phyloP scores from a whole-genome alignment of 805 yeast species.

The Teunomyces pallodes region DNA sequence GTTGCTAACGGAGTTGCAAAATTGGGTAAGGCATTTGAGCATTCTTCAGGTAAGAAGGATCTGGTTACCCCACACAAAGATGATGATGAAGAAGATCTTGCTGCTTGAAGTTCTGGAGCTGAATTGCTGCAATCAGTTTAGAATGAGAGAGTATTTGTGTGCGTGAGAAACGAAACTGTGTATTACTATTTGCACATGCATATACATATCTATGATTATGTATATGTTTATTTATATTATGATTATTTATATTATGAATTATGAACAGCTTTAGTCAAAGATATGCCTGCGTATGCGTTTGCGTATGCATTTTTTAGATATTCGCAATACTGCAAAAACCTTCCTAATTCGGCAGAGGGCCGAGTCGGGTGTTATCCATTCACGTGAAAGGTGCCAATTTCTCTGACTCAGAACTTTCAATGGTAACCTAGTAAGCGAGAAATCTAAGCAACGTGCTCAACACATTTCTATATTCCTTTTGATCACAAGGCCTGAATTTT shows the following conservation, averaged over 20 bases:
- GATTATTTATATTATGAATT: background rate
- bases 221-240: background rate
- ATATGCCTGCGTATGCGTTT: too few species aligned
- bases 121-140: background rate
- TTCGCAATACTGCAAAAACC: background rate
- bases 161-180: background rate
- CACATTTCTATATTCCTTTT: background rate
- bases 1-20: background rate
- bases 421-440: background rate
- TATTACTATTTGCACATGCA: background rate
- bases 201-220: background rate
- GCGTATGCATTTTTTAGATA: too few species aligned
- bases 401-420: conserved; percentile 1
- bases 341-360: background rate
- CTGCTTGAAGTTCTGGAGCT: background rate
- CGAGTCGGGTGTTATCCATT: background rate
- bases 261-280: too few species aligned
- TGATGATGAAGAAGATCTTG: conserved; percentile 1
- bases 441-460: background rate
- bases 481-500: background rate
- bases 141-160: background rate
- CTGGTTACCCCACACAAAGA: background rate
- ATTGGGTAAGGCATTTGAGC: background rate
- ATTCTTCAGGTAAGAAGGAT: background rate
- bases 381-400: conserved; percentile 10